Evolutionary conservation across 768 basidiomycete species (phyloP).

Genomic region (Candolleomyces aberdarensis): DNA sequence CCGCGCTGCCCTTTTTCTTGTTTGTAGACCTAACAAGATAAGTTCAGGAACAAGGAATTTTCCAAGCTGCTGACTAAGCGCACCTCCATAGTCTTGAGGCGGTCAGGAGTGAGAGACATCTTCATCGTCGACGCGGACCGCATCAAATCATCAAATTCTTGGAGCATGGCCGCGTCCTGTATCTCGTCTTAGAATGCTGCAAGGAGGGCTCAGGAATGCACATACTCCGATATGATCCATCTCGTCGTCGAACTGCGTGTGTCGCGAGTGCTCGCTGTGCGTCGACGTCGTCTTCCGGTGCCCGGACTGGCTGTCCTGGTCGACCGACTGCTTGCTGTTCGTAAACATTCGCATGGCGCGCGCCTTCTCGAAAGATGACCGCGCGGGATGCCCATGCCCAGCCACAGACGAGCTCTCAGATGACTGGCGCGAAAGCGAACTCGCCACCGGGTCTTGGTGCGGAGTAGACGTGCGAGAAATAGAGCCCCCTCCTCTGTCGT

Average conservation of each 20-base stretch:
- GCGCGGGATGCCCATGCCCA: slow-evolving; percentile 24
- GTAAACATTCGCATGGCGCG: slow-evolving; percentile 59
- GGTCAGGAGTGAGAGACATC: slow-evolving; percentile 92
- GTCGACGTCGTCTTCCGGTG: slow-evolving; percentile 54
- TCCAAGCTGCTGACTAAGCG: slow-evolving; percentile 30
- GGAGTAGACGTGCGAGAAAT: slow-evolving; percentile 45
- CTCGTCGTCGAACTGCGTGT: slow-evolving; percentile 27
- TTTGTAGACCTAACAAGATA: slow-evolving; percentile 56
- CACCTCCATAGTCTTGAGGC: slow-evolving; percentile 92
- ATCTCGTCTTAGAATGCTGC: slow-evolving; percentile 10
- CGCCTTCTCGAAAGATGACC: slow-evolving; percentile 64
- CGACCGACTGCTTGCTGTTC: slow-evolving; percentile 36
- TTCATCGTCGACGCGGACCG: slow-evolving; percentile 89
- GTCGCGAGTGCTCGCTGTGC: slow-evolving; percentile 47
- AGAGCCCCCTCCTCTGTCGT: slow-evolving; percentile 40
- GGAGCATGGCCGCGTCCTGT: slow-evolving; percentile 56
- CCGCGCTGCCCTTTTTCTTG: slow-evolving; percentile 61
- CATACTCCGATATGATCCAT: slow-evolving; percentile 35
- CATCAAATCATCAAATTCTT: slow-evolving; percentile 94
- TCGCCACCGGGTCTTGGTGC: slow-evolving; percentile 35
- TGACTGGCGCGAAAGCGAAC: slow-evolving; percentile 35
- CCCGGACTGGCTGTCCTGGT: slow-evolving; percentile 39
- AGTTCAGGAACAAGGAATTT: slow-evolving; percentile 21
- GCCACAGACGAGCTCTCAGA: slow-evolving; percentile 33
- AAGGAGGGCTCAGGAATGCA: slow-evolving; percentile 9